Conservation (phyloP, 2,329 filamentous ascomycete species). For the Venturia pyrina region DNA sequence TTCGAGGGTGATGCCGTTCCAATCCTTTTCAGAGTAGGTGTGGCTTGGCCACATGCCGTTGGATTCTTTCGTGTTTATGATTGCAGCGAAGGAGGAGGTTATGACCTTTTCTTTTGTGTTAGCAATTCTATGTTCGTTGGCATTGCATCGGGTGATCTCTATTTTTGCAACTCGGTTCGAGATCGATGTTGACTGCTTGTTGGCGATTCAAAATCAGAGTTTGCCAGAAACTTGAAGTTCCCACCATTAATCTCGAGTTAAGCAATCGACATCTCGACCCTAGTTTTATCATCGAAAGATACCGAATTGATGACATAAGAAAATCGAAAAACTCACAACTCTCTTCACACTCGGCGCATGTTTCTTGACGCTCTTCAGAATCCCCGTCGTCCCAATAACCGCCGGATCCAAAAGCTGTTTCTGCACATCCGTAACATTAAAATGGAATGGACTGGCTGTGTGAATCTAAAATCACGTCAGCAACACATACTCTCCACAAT, state of each 20-base stretch:
- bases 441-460: slow-evolving; percentile 52
- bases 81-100: slow-evolving; percentile 60
- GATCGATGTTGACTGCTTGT: too few relatives aligned
- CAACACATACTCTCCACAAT: too few relatives aligned
- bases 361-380: slow-evolving; percentile 49
- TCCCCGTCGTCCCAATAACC: slow-evolving; percentile 53
- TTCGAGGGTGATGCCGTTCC: slow-evolving; percentile 47
- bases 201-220: slow-evolving; percentile 18
- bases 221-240: not conserved
- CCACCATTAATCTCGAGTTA: too few relatives aligned
- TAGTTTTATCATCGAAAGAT: slow-evolving; percentile 14
- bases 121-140: too few relatives aligned
- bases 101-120: slow-evolving; percentile 31
- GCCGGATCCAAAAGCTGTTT: slow-evolving; percentile 52
- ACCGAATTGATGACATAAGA: slow-evolving; percentile 16
- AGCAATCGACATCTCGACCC: too few relatives aligned
- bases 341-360: slow-evolving; percentile 57
- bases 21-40: slow-evolving; percentile 44
- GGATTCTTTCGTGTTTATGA: slow-evolving; percentile 40
- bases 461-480: slow-evolving; percentile 18
- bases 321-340: slow-evolving; percentile 43
- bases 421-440: slow-evolving; percentile 62
- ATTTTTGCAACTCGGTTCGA: too few relatives aligned
- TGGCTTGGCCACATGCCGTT: slow-evolving; percentile 41
- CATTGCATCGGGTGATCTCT: too few relatives aligned